Base-by-base conservation (phyloP, 805 yeast species). In the Saccharomycopsis fermentans region DNA sequence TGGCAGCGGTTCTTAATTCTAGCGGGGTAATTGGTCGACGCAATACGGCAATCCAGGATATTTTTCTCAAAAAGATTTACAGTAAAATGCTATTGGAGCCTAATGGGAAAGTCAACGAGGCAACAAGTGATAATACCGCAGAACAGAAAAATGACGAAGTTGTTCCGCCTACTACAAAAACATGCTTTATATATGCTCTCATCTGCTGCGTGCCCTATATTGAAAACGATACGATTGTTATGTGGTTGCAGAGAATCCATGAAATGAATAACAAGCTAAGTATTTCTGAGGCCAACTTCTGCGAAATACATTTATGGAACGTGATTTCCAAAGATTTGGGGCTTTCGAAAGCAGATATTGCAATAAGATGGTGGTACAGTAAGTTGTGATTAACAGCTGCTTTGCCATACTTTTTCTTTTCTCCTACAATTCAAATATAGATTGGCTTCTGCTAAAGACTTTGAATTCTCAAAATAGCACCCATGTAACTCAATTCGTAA, bases 311-410 rank as follows among this genome's bases (percentile, higher is more conserved):
- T n/a, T 48, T 61, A n/a, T 61, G 63, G 63, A 34, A 48, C 9
- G 51, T 53, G 2, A 61, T 61, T 21, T 29, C 58, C 19, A 50
- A 26, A 9, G 59, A 55, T 4, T 51, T 61, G 52, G 59, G 59
- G 3, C 36, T 61, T 19, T n/a, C 36, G 29, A 55, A 47, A 39
- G 59, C 59, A 6, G 63, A 61, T 39, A 48, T 55, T 17, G 61
- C 62, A 14, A 54, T 61, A 19, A 43, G 35, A 35, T 61, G 63
- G 63, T 61, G 63, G 63, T 61, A 61, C 52, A 54, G 34, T n/a
- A 43, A 43, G 26, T 43, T 43, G 50, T 43, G 12, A 21, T 6
- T 34, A 3, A 16, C 16, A 32, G 12, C 12, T 32, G 35, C 35
- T 11, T 3, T 32, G 35, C 2, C 12, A 32, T 9, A 9, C n/a